These are phyloP conservation scores for Boehmeria nivea DNA, from an alignment of 306 rosid species.

Conservation along the genomic window DNA sequence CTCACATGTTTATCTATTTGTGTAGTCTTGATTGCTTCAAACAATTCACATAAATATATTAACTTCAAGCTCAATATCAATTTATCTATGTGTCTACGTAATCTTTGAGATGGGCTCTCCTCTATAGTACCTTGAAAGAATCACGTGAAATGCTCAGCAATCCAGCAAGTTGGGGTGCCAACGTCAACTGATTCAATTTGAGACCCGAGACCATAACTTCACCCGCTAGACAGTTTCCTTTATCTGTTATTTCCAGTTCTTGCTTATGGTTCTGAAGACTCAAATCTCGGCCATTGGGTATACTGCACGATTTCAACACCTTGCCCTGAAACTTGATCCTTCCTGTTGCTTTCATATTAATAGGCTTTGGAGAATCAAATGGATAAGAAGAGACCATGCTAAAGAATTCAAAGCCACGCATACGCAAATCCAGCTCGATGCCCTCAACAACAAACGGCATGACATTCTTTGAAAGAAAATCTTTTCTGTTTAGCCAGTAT, in stretches of 20 bases:
- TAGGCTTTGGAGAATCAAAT: slow-evolving; percentile 77
- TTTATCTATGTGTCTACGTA: not conserved
- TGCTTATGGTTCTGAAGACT: slow-evolving; percentile 32
- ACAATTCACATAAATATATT: not conserved
- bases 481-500: slow-evolving; percentile 34
- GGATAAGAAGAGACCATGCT: slow-evolving; percentile 55
- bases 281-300: slow-evolving; percentile 37
- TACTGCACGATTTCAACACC: slow-evolving; percentile 46
- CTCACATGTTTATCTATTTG: no score
- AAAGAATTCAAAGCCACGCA: slow-evolving; percentile 84
- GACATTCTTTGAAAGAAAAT: slow-evolving; percentile 29
- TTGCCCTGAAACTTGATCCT: slow-evolving; percentile 82
- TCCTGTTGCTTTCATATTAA: slow-evolving; percentile 77
- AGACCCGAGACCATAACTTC: slow-evolving; percentile 76
- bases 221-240: slow-evolving; percentile 52
- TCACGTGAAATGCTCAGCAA: slow-evolving; percentile 54
- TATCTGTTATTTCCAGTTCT: slow-evolving; percentile 26
- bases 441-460: slow-evolving; percentile 59
- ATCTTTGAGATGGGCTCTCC: slow-evolving; percentile 4
- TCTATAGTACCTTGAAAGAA: slow-evolving; percentile 57
- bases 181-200: slow-evolving; percentile 83
- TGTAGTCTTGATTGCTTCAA: not conserved
- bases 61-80: not conserved
- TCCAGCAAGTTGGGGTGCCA: slow-evolving; percentile 84
- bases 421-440: slow-evolving; percentile 75